Base-by-base conservation (phyloP, 768 basidiomycete genomes). In the Panaeolus papilionaceus region DNA sequence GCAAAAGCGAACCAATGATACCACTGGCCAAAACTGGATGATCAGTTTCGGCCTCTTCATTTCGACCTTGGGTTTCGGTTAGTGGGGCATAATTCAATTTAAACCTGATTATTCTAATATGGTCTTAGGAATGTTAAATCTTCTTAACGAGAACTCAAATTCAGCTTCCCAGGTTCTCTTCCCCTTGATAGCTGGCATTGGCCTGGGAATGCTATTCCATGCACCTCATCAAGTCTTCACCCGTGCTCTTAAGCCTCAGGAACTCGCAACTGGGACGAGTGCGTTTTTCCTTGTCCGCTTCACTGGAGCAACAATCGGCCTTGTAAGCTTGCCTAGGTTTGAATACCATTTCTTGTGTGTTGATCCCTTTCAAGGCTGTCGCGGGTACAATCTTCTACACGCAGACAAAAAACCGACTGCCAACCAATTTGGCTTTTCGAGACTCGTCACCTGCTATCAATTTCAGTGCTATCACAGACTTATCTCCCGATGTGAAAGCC, bases 231-330 rank as follows among this genome's bases (percentile, higher is more conserved):
- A 93, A 74, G 85, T 93, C 9, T 92, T 95, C 75, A 87, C 87
- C 62, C 84, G 83, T 67, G 87, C 89, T 12, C 76, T 95, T 40
- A 84, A 86, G 66, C 85, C 88, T 7, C 80, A 84, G 61, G 89
- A 94, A 70, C 76, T 94, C 63, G 93, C 93, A 3, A 85, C 88
- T 23, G 91, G 92, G 38, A 95, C 94, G 10, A 91, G 92, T 73
- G 93, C 92, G 11, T 95, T 95, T 77, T 95, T 95, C 79, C 83
- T 95, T 65, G 92, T 94, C 54, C 86, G 93, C 51, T 95, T 95
- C 79, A 94, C 93, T 42, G 93, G 93, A 9, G 92, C 93, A 38
- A 94, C 93, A 2, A 82, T 91, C 44, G 93, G 93, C 68, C 78
- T 95, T 80, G 93, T 93, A 76, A 71, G 89, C 75, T 61, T 14